Evolutionary conservation across 148 eudicot genomes (phyloP), one percentile per base, ranked within the genome.

Genomic region (Tetragonia tetragonoides): DNA sequence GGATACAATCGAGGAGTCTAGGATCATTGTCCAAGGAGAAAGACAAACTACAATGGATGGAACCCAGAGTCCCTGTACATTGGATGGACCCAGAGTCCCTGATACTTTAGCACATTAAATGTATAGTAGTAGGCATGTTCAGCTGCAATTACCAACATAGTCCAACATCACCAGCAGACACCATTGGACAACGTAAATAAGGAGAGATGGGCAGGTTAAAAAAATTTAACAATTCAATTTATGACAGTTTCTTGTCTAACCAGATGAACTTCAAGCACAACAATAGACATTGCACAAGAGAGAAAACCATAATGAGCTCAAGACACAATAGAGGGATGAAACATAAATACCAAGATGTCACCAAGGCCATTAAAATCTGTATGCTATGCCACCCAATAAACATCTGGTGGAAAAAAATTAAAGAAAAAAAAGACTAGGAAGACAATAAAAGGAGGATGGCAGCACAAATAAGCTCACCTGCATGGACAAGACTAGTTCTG

Each of bases 401-500:
- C 79, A 70, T 41, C 71, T 14, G 62, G 8, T 37, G 49, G 34
- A 12, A 68, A 41, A 15, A 72, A 42, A 67, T 34, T 54, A 53
- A 37, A 64, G 9, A 62, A 18, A 20, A 10, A 63, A 16, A 18
- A 14, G 18, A 54, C 4, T 20, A 17, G n/a, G n/a, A 24, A 2
- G 9, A n/a, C 70, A 49, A 6, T 1, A 18, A 59, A n/a, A 21
- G 11, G 3, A 41, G 23, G 17, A 34, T 8, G 20, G n/a, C 23
- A 23, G 10, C 12, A 2, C 10, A 49, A 49, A 39, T 66, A 78
- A 49, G 24, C 57, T 72, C 77, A 90, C 99, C 97, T 91, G 98
- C 93, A 93, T 87, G 38, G 99, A 96, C 11, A 75, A 75, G 66
- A 79, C 90, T 68, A 93, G 81, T 81, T 93, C 99, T 56, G 98